Evolutionary conservation across 2,329 filamentous ascomycete genomes (phyloP), one percentile per base, ranked within the genome.

Genomic region (Microdochium trichocladiopsis): DNA sequence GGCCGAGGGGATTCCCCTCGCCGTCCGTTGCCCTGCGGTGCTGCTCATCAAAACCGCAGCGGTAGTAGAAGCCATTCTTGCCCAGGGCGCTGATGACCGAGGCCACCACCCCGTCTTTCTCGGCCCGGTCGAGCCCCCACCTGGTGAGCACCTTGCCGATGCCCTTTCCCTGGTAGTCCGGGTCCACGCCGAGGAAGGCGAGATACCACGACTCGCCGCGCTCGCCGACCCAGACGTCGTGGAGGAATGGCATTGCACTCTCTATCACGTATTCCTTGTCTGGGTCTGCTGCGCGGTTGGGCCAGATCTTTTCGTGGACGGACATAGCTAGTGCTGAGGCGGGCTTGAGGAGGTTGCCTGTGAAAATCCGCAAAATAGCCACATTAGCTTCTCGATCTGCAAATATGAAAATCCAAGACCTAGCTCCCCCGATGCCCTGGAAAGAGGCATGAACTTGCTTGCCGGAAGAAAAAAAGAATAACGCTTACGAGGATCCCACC

Each of bases 71-170:
- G 0, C 50, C 58, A 21, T 73, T 69, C 21, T 66, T 73, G 2
- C 65, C 67, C 4, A 65, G 57, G 4, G 69, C 67, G 43, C 66
- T 63, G 16, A 72, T 61, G 0, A 76, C 69, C 21, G 66, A 71
- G 23, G 72, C 65, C 52, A 63, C 63, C n/a, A 74, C 55, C 0
- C 60, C 61, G 11, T 74, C 71, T 12, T 60, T 51, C 47, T 64
- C 56, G 1, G 71, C 69, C 33, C 62, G 57, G 1, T 69, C 59
- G 1, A 76, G 55, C 0, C 74, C 74, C 71, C 71, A 74, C 23
- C 60, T 51, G 11, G 74, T 71, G 8, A 77, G 63, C 23, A 56
- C 57, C 4, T 61, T 62, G 1, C 72, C 74, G 11, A 69, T 51
- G 2, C 66, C 68, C 37, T 57, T 57, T 4, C 68, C 63, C 47